A percentile compares a stretch with the other conserved stretches of the same genome.
These are phyloP conservation scores for Suhomyces xylopsoci DNA, from an alignment of 805 yeast species.

Conservation along the genomic window DNA sequence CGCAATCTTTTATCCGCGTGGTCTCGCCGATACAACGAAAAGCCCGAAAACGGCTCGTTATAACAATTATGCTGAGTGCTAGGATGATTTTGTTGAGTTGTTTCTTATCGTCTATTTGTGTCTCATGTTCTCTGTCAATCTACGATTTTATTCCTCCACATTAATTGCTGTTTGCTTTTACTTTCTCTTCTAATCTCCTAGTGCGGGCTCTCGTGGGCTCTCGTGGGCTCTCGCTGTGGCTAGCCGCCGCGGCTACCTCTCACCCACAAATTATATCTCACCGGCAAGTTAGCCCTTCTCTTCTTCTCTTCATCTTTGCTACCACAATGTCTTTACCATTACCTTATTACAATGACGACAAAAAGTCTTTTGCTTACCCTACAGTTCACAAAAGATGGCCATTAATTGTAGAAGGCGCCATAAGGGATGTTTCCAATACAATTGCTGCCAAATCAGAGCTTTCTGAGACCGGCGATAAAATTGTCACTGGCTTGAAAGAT, in stretches of 20 bases:
- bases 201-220: not conserved
- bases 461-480: constrained; percentile 45
- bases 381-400: constrained; percentile 89
- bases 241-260: not conserved
- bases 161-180: not conserved
- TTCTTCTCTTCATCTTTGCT: not conserved
- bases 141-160: not conserved
- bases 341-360: constrained; percentile 63
- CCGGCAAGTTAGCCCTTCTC: not conserved
- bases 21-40: not conserved
- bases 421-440: constrained; percentile 54
- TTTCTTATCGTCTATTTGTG: not conserved
- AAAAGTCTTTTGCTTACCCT: constrained; percentile 74
- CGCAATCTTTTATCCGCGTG: not conserved
- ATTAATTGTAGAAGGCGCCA: constrained; percentile 63
- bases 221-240: not conserved
- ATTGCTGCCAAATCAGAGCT: constrained; percentile 21
- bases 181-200: not conserved
- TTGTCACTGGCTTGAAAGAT: constrained; percentile 37
- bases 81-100: not conserved
- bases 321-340: constrained; percentile 33
- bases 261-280: not conserved
- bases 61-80: too few species aligned
- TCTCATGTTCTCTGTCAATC: not conserved
- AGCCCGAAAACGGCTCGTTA: too few species aligned